A percentile compares a stretch with the other conserved stretches of the same genome.
These are phyloP conservation scores for Pichia norvegensis DNA, from an alignment of 1,139 yeast species.

Conservation along the genomic window DNA sequence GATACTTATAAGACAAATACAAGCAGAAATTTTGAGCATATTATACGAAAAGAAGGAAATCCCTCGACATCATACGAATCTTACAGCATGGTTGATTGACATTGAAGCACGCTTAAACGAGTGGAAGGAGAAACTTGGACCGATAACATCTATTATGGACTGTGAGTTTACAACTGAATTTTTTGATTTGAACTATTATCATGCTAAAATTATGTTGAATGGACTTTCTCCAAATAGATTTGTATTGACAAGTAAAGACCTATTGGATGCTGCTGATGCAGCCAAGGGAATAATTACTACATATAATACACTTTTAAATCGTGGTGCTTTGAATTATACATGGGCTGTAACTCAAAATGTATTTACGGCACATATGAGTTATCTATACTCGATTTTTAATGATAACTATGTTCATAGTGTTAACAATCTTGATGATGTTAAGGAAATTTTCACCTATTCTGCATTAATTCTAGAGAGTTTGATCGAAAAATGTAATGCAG, in stretches of 20 bases:
- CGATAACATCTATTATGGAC: slow-evolving; percentile 52
- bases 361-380: slow-evolving; percentile 85
- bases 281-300: slow-evolving; percentile 59
- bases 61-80: slow-evolving; percentile 51
- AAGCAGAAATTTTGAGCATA: slow-evolving; percentile 68
- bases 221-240: slow-evolving; percentile 71
- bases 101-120: slow-evolving; percentile 35
- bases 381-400: slow-evolving; percentile 66
- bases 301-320: slow-evolving; percentile 49
- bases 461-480: slow-evolving; percentile 54
- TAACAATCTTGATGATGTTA: slow-evolving; percentile 46
- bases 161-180: slow-evolving; percentile 67
- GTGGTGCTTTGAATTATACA: slow-evolving; percentile 66
- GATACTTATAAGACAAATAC: slow-evolving; percentile 62
- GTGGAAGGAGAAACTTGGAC: slow-evolving; percentile 59
- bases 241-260: slow-evolving; percentile 46
- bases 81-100: slow-evolving; percentile 44
- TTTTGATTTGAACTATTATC: slow-evolving; percentile 68
- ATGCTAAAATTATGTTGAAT: slow-evolving; percentile 61
- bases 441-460: slow-evolving; percentile 49
- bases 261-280: slow-evolving; percentile 51
- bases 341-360: slow-evolving; percentile 92
- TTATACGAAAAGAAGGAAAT: slow-evolving; percentile 63
- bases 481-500: slow-evolving; percentile 71
- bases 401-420: slow-evolving; percentile 45